phyloP scores from a whole-genome alignment of 2,329 filamentous ascomycete species.

The Fusarium ramigenum region DNA sequence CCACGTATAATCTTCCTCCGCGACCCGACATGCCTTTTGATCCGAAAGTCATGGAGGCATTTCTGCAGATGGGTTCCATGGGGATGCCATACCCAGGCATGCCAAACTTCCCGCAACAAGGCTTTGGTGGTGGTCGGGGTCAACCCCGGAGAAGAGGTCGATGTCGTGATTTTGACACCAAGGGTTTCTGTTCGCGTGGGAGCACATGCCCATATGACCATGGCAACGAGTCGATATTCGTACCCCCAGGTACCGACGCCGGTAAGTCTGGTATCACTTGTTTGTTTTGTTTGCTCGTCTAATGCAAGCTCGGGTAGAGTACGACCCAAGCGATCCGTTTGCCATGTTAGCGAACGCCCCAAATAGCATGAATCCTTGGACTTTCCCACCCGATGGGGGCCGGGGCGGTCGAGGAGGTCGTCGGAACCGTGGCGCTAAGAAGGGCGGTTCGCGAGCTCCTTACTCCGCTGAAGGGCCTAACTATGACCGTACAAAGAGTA shows the following conservation, averaged over 20 bases:
- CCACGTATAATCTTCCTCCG: constrained; percentile 28
- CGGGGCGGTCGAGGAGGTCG: constrained; percentile 49
- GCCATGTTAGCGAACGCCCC: constrained; percentile 32
- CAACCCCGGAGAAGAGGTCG: constrained; percentile 55
- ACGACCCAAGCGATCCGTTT: constrained; percentile 47
- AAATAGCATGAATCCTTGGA: constrained; percentile 31
- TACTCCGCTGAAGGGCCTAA: constrained; percentile 73
- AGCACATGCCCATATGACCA: constrained; percentile 76
- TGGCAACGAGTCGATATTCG: constrained; percentile 60
- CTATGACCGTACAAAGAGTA: constrained; percentile 69
- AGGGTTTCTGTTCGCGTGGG: constrained; percentile 76
- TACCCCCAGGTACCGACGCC: constrained; percentile 44
- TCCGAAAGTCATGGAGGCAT: constrained; percentile 67
- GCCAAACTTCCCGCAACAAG: constrained; percentile 50
- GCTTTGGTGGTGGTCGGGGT: constrained; percentile 35
- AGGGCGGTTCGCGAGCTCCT: constrained; percentile 57
- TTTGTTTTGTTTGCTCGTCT: constrained; percentile 3
- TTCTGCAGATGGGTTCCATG: constrained; percentile 70
- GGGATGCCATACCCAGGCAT: constrained; percentile 54
- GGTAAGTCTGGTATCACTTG: constrained; percentile 32
- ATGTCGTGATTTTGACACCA: constrained; percentile 77
- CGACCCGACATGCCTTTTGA: constrained; percentile 58
- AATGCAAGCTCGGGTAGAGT: constrained; percentile 41
- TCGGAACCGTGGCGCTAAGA: constrained; percentile 47
- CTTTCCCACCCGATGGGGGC: constrained; percentile 39